Conservation (phyloP, 768 basidiomycete species). For the Pleurotus cornucopiae region DNA sequence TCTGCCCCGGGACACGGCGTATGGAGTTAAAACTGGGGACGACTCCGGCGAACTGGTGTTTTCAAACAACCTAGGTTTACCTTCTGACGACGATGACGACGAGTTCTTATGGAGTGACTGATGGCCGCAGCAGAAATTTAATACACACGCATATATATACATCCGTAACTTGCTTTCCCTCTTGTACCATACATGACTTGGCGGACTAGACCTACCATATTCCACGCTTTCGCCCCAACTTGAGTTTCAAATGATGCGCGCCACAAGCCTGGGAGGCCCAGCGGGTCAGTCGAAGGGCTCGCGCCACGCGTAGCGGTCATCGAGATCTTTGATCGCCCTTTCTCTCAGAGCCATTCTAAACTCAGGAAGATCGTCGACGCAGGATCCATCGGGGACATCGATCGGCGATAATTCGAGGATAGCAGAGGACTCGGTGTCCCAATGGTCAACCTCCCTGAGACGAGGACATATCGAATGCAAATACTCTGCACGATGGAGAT, state of each 20-base stretch:
- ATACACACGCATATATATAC: no score
- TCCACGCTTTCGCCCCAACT: no score
- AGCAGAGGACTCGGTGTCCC: neutral
- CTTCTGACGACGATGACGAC: constrained; percentile 49
- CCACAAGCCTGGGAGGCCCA: no score
- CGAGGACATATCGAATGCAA: neutral
- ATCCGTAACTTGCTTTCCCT: no score
- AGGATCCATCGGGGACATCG: neutral
- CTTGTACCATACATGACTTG: no score
- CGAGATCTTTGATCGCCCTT: neutral
- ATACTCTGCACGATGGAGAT: neutral
- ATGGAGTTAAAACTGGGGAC: constrained; percentile 16
- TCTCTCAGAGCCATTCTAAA: neutral
- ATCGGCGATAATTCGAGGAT: neutral
- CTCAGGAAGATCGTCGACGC: neutral
- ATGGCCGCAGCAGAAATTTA: neutral
- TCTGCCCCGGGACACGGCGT: constrained; percentile 23
- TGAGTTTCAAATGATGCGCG: no score
- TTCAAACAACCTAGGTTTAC: constrained; percentile 38
- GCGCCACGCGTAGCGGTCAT: constrained; percentile 5
- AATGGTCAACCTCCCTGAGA: constrained; percentile 1
- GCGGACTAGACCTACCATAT: no score
- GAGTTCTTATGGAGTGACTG: constrained; percentile 48
- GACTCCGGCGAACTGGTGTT: constrained; percentile 2
- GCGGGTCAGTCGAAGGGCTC: neutral